These are phyloP conservation scores for Trametes versicolor DNA, from an alignment of 1,284 basidiomycete genomes.

Conservation along the genomic window DNA sequence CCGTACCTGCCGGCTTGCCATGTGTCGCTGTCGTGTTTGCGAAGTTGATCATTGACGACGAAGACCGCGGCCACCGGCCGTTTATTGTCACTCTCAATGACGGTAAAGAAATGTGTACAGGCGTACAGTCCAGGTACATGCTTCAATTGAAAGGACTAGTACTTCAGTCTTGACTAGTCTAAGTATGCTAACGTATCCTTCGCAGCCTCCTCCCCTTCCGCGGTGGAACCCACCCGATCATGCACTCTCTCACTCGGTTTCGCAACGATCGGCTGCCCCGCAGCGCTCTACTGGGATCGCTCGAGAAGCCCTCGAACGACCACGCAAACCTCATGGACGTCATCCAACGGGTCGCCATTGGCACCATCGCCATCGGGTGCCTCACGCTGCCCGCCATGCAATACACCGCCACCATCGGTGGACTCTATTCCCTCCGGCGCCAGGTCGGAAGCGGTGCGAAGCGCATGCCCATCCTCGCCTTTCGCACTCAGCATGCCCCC, in stretches of 20 bases:
- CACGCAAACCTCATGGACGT: conserved; percentile 47
- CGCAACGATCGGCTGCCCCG: conserved; percentile 48
- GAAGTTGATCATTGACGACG: conserved; percentile 43
- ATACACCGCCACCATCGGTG: conserved; percentile 47
- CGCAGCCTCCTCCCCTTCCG: conserved; percentile 48
- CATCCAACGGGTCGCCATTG: conserved; percentile 51
- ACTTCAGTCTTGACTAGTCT: conserved; percentile 14
- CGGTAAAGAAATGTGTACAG: conserved; percentile 46
- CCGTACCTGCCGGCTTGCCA: conserved; percentile 47
- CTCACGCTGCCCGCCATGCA: conserved; percentile 48
- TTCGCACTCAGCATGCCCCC: conserved; percentile 59
- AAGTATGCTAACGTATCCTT: conserved; percentile 11
- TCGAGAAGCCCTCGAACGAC: conserved; percentile 39
- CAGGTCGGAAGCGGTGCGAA: conserved; percentile 42
- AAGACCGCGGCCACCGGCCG: conserved; percentile 46
- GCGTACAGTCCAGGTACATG: conserved; percentile 44
- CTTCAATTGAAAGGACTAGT: not conserved
- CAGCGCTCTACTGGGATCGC: conserved; percentile 47
- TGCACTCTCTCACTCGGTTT: conserved; percentile 53
- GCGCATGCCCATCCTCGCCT: conserved; percentile 51
- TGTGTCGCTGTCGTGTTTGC: conserved; percentile 50
- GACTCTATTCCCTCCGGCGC: conserved; percentile 53
- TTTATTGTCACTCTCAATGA: conserved; percentile 49
- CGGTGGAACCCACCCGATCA: conserved; percentile 47
- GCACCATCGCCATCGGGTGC: conserved; percentile 49